phyloP scores from a whole-genome alignment of 768 basidiomycete species.

The Pluteus cervinus region DNA sequence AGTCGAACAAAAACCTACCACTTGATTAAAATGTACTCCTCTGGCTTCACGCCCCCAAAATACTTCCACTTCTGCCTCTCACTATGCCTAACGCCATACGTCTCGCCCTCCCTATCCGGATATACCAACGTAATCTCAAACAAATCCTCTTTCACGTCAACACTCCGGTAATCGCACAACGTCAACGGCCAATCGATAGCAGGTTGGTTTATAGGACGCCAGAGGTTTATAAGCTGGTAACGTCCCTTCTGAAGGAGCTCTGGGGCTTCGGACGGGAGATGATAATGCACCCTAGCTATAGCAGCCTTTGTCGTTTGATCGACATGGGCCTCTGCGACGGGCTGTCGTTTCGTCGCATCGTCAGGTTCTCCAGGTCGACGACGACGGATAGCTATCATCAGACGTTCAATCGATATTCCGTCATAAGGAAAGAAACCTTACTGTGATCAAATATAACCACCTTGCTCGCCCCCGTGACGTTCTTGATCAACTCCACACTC shows the following conservation, averaged over 20 bases:
- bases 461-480: slow-evolving; percentile 51
- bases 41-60: slow-evolving; percentile 35
- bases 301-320: slow-evolving; percentile 46
- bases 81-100: slow-evolving; percentile 37
- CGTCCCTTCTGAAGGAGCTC: slow-evolving; percentile 36
- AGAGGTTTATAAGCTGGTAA: slow-evolving; percentile 57
- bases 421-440: not conserved
- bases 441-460: slow-evolving; percentile 52
- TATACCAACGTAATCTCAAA: slow-evolving; percentile 39
- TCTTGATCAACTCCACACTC: slow-evolving; percentile 52
- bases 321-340: slow-evolving; percentile 40
- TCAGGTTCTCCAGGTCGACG: slow-evolving; percentile 30
- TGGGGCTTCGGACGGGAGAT: slow-evolving; percentile 41
- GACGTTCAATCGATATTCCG: not conserved
- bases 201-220: slow-evolving; percentile 46
- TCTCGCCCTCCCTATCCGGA: slow-evolving; percentile 48
- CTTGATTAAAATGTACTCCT: slow-evolving; percentile 50
- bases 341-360: slow-evolving; percentile 36
- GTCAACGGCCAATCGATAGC: slow-evolving; percentile 47
- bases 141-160: slow-evolving; percentile 34
- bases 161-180: slow-evolving; percentile 44
- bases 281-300: slow-evolving; percentile 39
- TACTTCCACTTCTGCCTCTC: slow-evolving; percentile 49
- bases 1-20: slow-evolving; percentile 29
- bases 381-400: slow-evolving; percentile 38